Percentiles rank a stretch among this genome's conserved stretches.
Conservation (phyloP, 257 asterid genomes). For the Ajuga chamaepitys region DNA sequence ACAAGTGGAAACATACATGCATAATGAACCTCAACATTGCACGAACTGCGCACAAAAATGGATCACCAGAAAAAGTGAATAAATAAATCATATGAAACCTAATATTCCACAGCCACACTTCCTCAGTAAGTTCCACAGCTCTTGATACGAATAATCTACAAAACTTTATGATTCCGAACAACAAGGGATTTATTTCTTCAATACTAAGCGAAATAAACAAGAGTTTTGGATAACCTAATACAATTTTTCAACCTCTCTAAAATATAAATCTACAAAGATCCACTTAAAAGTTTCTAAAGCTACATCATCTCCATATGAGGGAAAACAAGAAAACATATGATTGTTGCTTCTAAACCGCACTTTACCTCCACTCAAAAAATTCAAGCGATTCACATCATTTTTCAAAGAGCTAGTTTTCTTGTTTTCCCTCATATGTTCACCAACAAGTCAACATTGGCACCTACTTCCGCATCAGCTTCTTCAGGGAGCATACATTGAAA, state of each 20-base stretch:
- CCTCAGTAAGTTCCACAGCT: neutral
- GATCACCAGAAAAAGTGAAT: neutral
- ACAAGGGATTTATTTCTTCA: neutral
- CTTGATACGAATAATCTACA: neutral
- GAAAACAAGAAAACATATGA: neutral
- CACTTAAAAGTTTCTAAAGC: neutral
- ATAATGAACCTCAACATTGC: conserved; percentile 6
- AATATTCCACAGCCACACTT: neutral
- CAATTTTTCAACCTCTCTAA: neutral
- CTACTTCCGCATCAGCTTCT: neutral
- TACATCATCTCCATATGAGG: neutral
- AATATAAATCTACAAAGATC: neutral
- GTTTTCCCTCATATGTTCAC: neutral
- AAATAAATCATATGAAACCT: neutral
- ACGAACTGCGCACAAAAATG: neutral
- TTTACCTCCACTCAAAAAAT: neutral
- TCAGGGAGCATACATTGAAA: neutral
- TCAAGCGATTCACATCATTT: neutral
- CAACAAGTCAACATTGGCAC: neutral
- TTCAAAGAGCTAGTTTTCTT: neutral
- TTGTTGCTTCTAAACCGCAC: neutral
- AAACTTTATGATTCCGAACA: neutral
- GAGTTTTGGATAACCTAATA: neutral
- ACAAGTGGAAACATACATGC: conserved; percentile 3
- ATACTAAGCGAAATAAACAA: neutral